Conservation (phyloP, 225 moss, liverwort and hornwort genomes). For the Physcomitrellopsis africana region DNA sequence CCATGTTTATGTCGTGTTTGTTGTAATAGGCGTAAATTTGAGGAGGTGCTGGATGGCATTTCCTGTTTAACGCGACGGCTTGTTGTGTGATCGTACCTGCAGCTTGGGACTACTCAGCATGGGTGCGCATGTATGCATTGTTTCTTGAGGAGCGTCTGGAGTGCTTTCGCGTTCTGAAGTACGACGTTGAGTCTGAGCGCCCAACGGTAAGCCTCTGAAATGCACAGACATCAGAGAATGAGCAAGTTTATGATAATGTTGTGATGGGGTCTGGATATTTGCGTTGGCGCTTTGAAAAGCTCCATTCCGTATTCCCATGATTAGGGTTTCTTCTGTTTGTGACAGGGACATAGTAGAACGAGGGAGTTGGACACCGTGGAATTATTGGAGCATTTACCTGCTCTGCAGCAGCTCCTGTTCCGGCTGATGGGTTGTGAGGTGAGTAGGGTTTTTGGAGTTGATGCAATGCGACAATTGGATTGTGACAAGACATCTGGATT, state of each 20-base stretch:
- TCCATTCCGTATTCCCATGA: too few relatives aligned
- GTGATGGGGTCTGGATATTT: too few relatives aligned
- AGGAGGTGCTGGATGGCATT: too few relatives aligned
- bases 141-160: conserved; percentile 95
- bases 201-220: conserved; percentile 58
- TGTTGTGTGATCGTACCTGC: conserved; percentile 5
- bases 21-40: too few relatives aligned
- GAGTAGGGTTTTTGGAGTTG: too few relatives aligned
- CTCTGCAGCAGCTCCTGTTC: conserved; percentile 89
- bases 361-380: conserved; percentile 82
- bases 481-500: too few relatives aligned
- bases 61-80: too few relatives aligned
- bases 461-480: too few relatives aligned
- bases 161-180: conserved; percentile 83
- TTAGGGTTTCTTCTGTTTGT: not conserved
- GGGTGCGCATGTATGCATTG: conserved; percentile 91
- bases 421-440: conserved; percentile 97
- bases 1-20: too few relatives aligned
- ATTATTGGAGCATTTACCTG: conserved; percentile 81
- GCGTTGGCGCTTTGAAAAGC: too few relatives aligned
- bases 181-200: conserved; percentile 92
- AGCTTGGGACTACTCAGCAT: conserved; percentile 97
- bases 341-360: conserved; percentile 79
- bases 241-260: too few relatives aligned
- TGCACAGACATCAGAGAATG: too few relatives aligned